Percentiles rank a stretch among this genome's conserved stretches.
Conservation (phyloP, 2,329 filamentous ascomycete genomes). For the Colletotrichum tanaceti region DNA sequence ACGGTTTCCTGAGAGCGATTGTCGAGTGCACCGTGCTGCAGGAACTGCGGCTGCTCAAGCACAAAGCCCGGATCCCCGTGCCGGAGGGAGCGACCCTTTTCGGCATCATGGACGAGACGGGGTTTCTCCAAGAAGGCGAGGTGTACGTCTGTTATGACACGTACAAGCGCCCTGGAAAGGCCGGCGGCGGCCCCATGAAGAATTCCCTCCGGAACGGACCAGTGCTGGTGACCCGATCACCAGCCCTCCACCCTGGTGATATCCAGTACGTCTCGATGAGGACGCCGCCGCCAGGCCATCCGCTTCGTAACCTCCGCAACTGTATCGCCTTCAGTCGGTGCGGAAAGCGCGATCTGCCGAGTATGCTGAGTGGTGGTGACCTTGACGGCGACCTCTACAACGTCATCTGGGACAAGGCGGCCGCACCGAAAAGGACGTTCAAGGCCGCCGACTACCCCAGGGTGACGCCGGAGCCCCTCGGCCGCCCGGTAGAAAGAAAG, state of each 20-base stretch:
- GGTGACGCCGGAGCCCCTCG: constrained; percentile 67
- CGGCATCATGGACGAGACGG: constrained; percentile 86
- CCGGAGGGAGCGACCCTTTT: constrained; percentile 79
- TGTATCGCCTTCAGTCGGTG: constrained; percentile 82
- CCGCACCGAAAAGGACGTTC: constrained; percentile 58
- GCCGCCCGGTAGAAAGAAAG: constrained; percentile 64
- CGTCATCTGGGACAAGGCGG: constrained; percentile 75
- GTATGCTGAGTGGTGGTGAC: constrained; percentile 83
- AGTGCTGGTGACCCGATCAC: constrained; percentile 80
- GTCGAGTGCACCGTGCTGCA: constrained; percentile 78
- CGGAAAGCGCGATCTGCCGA: constrained; percentile 79
- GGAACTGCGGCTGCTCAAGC: constrained; percentile 79
- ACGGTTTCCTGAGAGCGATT: constrained; percentile 75
- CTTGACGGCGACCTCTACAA: constrained; percentile 87
- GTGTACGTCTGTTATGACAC: constrained; percentile 70
- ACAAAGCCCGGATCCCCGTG: constrained; percentile 81
- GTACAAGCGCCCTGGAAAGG: constrained; percentile 9
- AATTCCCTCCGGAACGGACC: constrained; percentile 49
- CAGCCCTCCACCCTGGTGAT: constrained; percentile 85
- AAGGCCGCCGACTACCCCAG: constrained; percentile 77
- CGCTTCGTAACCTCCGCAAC: constrained; percentile 73
- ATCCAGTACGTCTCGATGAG: constrained; percentile 74
- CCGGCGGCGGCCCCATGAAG: constrained; percentile 44
- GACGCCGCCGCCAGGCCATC: constrained; percentile 68
- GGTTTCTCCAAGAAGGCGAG: constrained; percentile 72